Conservation (phyloP, 768 basidiomycete species). For the Leccinum uliginosum region DNA sequence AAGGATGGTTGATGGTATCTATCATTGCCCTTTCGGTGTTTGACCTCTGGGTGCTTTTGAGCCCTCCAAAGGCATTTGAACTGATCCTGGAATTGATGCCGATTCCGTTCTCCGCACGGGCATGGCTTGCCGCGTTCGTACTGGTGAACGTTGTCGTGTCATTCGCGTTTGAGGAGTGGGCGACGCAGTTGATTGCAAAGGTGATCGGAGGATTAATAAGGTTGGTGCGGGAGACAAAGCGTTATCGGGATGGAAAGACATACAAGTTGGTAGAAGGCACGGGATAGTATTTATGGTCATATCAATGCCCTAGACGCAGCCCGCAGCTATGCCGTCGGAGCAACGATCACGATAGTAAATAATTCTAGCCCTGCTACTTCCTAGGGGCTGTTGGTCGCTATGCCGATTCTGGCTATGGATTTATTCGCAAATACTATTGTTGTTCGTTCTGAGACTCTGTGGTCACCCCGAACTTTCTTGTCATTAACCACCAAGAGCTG, state of each 20-base stretch:
- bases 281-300: slow-evolving; percentile 44
- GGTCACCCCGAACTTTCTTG: background rate
- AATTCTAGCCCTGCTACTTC: background rate
- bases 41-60: slow-evolving; percentile 73
- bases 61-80: slow-evolving; percentile 56
- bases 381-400: slow-evolving; percentile 14
- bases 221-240: slow-evolving; percentile 39
- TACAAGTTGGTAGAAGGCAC: slow-evolving; percentile 84
- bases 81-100: slow-evolving; percentile 72
- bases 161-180: slow-evolving; percentile 75
- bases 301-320: background rate
- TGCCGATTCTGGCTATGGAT: slow-evolving; percentile 10
- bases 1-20: slow-evolving; percentile 81
- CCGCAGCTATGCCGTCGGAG: background rate
- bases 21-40: slow-evolving; percentile 64
- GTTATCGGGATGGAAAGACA: slow-evolving; percentile 61
- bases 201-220: slow-evolving; percentile 45
- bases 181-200: slow-evolving; percentile 51
- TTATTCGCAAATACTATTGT: slow-evolving; percentile 1
- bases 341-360: background rate
- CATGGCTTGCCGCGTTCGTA: slow-evolving; percentile 64
- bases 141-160: slow-evolving; percentile 68
- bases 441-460: slow-evolving; percentile 6
- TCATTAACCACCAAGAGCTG: slow-evolving; percentile 30
- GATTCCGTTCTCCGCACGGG: slow-evolving; percentile 64